A percentile compares a stretch with the other conserved stretches of the same genome.
Evolutionary conservation across 2,329 filamentous ascomycete genomes (phyloP).

Genomic region (Penicillium sp.): DNA sequence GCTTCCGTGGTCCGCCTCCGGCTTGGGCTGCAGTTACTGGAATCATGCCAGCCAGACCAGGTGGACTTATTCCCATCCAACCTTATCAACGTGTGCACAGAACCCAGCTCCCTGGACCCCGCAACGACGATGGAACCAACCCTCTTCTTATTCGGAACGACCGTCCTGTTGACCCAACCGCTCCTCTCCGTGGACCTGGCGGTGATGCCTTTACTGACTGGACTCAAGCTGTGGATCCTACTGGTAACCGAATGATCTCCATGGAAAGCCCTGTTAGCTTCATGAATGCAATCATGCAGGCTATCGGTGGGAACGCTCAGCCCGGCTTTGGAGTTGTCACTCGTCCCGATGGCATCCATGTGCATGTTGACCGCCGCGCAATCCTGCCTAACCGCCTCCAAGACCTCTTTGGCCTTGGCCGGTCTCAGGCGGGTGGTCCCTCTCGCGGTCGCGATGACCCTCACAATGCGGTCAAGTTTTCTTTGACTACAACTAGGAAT

Average conservation of each 20-base stretch:
- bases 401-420: conserved; percentile 37
- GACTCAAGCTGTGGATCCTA: conserved; percentile 48
- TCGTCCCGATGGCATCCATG: conserved; percentile 50
- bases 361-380: conserved; percentile 50
- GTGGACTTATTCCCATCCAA: conserved; percentile 37
- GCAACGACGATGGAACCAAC: conserved; percentile 76
- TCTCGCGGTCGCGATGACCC: conserved; percentile 45
- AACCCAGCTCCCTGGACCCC: conserved; percentile 42
- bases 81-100: conserved; percentile 43
- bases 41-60: conserved; percentile 50
- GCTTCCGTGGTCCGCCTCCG: conserved; percentile 53
- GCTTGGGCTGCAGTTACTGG: conserved; percentile 61
- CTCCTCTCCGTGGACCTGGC: conserved; percentile 34
- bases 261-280: conserved; percentile 52
- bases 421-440: conserved; percentile 27
- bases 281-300: conserved; percentile 55
- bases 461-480: conserved; percentile 70
- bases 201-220: conserved; percentile 48
- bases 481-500: conserved; percentile 62
- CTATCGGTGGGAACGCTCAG: conserved; percentile 45
- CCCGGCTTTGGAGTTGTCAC: conserved; percentile 42
- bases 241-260: conserved; percentile 37
- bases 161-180: conserved; percentile 28
- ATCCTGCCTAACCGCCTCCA: conserved; percentile 53
- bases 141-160: conserved; percentile 69